Evolutionary conservation across 169 alveolate genomes (phyloP).

Genomic region (Cryptosporidium parvum): DNA sequence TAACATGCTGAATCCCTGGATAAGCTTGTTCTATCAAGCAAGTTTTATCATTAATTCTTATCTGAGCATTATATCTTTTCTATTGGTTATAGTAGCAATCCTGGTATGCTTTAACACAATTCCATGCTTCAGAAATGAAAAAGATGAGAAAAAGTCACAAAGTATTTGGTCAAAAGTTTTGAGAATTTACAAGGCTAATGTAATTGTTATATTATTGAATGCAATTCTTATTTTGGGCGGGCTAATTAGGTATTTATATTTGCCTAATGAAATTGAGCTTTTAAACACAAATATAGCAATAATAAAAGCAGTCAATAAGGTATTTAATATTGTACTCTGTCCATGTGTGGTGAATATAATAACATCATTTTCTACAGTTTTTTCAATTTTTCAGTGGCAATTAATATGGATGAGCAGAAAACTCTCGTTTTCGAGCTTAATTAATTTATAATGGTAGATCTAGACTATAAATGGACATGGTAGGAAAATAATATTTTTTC

Average conservation of each 20-base stretch:
- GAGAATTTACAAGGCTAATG: constrained; percentile 32
- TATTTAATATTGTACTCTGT: constrained; percentile 13
- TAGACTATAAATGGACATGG: constrained; percentile 59
- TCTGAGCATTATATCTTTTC: constrained; percentile 30
- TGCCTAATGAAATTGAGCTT: constrained; percentile 38
- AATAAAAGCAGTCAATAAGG: constrained; percentile 36
- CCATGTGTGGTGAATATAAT: constrained; percentile 40
- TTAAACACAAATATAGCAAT: constrained; percentile 26
- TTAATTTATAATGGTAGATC: constrained; percentile 73
- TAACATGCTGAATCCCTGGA: constrained; percentile 37
- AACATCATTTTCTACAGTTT: constrained; percentile 55
- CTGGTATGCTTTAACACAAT: constrained; percentile 47
- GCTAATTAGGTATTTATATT: constrained; percentile 33
- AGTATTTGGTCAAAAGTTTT: constrained; percentile 14
- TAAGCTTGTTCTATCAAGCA: constrained; percentile 48
- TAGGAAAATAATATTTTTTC: constrained; percentile 4
- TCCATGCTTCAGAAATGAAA: constrained; percentile 60
- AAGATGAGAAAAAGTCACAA: neutral
- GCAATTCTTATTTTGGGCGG: constrained; percentile 49
- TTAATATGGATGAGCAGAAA: constrained; percentile 49
- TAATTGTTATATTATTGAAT: constrained; percentile 34
- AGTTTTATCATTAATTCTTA: constrained; percentile 56
- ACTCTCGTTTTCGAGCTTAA: constrained; percentile 67
- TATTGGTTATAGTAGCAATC: constrained; percentile 31
- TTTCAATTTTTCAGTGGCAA: constrained; percentile 59